Conservation (phyloP, 768 basidiomycete species). For the Lactarius indigo region DNA sequence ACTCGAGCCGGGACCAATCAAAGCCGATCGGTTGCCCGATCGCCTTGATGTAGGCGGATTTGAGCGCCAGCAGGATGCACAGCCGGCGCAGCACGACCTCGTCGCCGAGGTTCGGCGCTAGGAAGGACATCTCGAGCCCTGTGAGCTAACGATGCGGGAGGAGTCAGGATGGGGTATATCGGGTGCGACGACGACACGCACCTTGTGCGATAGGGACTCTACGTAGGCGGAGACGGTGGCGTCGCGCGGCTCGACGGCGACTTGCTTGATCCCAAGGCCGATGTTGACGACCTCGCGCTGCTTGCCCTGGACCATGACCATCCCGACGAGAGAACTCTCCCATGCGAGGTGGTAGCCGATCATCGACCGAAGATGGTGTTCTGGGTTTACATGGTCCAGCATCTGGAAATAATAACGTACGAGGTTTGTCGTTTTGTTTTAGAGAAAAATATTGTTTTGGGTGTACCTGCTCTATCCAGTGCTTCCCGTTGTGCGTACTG, state of each 20-base stretch:
- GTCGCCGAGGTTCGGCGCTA: slow-evolving; percentile 50
- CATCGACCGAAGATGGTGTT: slow-evolving; percentile 57
- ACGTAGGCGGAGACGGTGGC: slow-evolving; percentile 59
- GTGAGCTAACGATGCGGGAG: slow-evolving; percentile 35
- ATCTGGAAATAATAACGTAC: slow-evolving; percentile 32
- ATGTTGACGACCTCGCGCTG: slow-evolving; percentile 76
- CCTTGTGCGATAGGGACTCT: slow-evolving; percentile 75
- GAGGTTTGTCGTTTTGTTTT: no score
- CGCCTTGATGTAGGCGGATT: slow-evolving; percentile 79
- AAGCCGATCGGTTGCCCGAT: slow-evolving; percentile 79
- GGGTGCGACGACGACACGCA: no score
- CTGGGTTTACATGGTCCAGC: slow-evolving; percentile 49
- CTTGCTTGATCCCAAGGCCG: slow-evolving; percentile 72
- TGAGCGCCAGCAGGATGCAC: slow-evolving; percentile 74
- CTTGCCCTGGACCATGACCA: slow-evolving; percentile 80
- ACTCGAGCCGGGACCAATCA: slow-evolving; percentile 78
- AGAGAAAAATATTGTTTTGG: neutral
- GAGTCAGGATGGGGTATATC: no score
- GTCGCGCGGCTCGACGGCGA: slow-evolving; percentile 58
- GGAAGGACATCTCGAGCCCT: slow-evolving; percentile 48
- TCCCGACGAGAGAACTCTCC: slow-evolving; percentile 69
- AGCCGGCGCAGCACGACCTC: slow-evolving; percentile 69
- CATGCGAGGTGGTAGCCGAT: slow-evolving; percentile 76
- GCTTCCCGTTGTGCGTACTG: slow-evolving; percentile 59
- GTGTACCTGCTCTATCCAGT: slow-evolving; percentile 80